Evolutionary conservation across 495 filamentous ascomycete genomes (phyloP), one percentile per base, ranked within the genome.

Genomic region (Pseudevernia furfuracea): DNA sequence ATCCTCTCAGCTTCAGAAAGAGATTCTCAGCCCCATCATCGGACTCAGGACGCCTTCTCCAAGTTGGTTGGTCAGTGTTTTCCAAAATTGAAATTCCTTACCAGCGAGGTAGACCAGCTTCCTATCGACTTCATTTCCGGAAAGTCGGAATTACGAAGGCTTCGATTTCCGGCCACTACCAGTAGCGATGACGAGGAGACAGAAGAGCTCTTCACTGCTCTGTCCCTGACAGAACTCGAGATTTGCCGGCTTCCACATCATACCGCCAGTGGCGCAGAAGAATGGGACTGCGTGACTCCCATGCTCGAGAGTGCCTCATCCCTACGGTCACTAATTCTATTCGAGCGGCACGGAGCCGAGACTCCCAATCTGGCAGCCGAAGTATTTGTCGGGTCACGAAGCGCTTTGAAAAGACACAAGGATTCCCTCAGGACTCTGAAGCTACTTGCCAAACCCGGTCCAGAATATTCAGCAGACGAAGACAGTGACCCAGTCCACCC

Each of bases 211-310:
- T 61, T 66, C 37, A 43, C 58, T 3, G 38, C 46, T n/a, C 62
- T 70, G 15, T 58, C 68, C 19, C 28, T 66, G n/a, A 64, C 36
- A 17, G 58, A 63, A 34, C 63, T 70, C 28, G 68, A 70, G 19
- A 62, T 70, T 25, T 62, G 57, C 39, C 62, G 68, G 5, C 43
- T 61, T 23, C 61, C 60, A 30, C 56, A 64, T 38, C 62, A 64
- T 30, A 63, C 58, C 49, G 43, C 59, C 34, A 44, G 48, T 12
- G 65, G 30, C 14, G 41, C 49, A 3, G 63, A 66, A 39, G 59
- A 66, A 5, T 66, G 59, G 38, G 58, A 55, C 23, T 68, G 63
- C 37, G 48, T 56, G n/a, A 62, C 38, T 19, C 49, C 61, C 61
- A 38, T 57, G 25, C 61, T 63, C 49, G 30, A 63, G n/a, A 17